Percentiles rank a stretch among this genome's conserved stretches.
Conservation (phyloP, 208 protist genomes). For the Wallacemonas collosoma region DNA sequence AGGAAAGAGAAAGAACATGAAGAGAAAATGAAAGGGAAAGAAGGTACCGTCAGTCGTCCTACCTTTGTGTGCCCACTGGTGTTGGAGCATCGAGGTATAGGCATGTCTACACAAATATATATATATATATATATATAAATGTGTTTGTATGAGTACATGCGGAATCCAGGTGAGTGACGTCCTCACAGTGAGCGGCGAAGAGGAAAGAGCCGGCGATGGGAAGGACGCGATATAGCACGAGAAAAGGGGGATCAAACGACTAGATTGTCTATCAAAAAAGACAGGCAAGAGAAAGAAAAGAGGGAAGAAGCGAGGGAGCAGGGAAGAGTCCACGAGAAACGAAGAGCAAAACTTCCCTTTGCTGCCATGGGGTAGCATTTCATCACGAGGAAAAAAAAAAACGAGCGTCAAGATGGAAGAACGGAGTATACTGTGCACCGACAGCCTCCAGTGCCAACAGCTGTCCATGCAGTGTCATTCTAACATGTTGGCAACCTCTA, state of each 20-base stretch:
- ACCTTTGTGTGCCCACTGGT: no score
- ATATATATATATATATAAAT: slow-evolving; percentile 16
- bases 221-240: no score
- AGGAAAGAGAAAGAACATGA: neutral
- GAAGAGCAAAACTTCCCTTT: slow-evolving; percentile 7
- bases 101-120: neutral
- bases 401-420: neutral
- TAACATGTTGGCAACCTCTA: neutral
- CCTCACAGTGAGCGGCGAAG: neutral
- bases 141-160: slow-evolving; percentile 2
- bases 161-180: neutral
- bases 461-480: neutral
- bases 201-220: no score
- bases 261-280: no score
- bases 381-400: slow-evolving; percentile 8
- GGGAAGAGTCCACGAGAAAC: neutral
- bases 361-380: neutral
- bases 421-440: neutral
- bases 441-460: neutral
- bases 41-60: neutral
- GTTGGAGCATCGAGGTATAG: no score
- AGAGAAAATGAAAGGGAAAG: slow-evolving; percentile 7
- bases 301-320: neutral
- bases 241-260: no score
- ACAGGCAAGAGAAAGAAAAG: slow-evolving; percentile 7